phyloP scores from a whole-genome alignment of 1,284 basidiomycete species.

The Papiliotrema fonsecae region DNA sequence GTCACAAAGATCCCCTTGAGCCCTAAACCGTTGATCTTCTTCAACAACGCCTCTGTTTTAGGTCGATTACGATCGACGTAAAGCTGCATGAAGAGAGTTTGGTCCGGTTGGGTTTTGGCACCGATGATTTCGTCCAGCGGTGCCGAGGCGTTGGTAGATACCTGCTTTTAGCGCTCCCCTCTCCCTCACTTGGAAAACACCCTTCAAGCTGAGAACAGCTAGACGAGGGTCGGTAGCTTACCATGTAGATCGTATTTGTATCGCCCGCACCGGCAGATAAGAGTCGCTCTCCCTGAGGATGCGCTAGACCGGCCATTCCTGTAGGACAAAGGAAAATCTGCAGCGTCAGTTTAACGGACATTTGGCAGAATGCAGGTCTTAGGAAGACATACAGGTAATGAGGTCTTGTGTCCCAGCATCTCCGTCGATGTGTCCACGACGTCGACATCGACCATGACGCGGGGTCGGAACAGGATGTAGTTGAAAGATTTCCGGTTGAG shows the following conservation, averaged over 20 bases:
- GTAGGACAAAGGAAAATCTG: slow-evolving; percentile 47
- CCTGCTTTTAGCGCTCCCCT: slow-evolving; percentile 18
- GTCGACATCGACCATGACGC: slow-evolving; percentile 42
- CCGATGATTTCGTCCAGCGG: slow-evolving; percentile 41
- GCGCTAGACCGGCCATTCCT: slow-evolving; percentile 47
- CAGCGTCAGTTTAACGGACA: neutral
- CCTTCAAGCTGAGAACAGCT: neutral
- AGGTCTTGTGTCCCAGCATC: slow-evolving; percentile 40
- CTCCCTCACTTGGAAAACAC: neutral
- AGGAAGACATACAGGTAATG: slow-evolving; percentile 26
- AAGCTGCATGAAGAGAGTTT: slow-evolving; percentile 49
- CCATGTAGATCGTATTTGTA: slow-evolving; percentile 45
- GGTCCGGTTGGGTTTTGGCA: slow-evolving; percentile 20
- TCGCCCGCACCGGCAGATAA: slow-evolving; percentile 42
- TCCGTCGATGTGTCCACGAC: slow-evolving; percentile 37
- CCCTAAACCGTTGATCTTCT: slow-evolving; percentile 34
- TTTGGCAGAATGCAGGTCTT: neutral
- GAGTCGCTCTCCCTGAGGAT: slow-evolving; percentile 42
- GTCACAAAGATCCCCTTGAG: slow-evolving; percentile 48
- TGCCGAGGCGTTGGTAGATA: slow-evolving; percentile 46
- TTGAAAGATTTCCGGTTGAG: slow-evolving; percentile 42
- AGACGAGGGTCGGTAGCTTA: slow-evolving; percentile 9
- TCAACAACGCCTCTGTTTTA: slow-evolving; percentile 41
- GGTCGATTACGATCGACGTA: slow-evolving; percentile 45
- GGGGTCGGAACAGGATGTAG: slow-evolving; percentile 45